Evolutionary conservation across 2,329 filamentous ascomycete species (phyloP), one percentile per base, ranked within the genome.

Genomic region (Cladosporium sp.): DNA sequence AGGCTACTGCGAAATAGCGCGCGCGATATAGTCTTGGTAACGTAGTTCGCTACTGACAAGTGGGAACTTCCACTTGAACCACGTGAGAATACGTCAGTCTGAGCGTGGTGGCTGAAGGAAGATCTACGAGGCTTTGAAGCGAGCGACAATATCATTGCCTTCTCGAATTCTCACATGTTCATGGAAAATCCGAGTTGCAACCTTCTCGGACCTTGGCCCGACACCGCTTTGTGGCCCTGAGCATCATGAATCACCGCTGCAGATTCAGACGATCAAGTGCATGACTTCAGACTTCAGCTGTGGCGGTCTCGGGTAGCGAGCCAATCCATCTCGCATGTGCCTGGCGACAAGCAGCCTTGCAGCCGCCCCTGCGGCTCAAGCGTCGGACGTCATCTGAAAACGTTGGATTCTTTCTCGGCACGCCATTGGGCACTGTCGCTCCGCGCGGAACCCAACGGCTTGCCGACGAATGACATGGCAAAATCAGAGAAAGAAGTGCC

Each of bases 391-490:
- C 60, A 63, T 63, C 18, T 48, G 16, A 63, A 63, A 56, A 32
- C 60, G 60, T 63, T 63, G 60, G 60, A 63, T 56, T 28, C 13
- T 18, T 32, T 63, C 60, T 56, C 48, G 60, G 60, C 60, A 63
- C 49, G 34, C 60, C 49, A 63, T 63, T 63, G 60, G 60, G 13
- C 49, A 56, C 49, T 32, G 25, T 16, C 34, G 8, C 25, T 34
- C 25, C 26, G 60, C 60, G 60, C 49, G 60, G 49, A 56, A 56
- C 32, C 32, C 60, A 62, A 62, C 60, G 60, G 60, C 60, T 56
- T 63, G 25, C 46, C 49, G 60, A 63, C 60, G 60, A 63, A 63
- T 63, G 49, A 63, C 30, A 32, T 43, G n/a, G 60, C 49, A 34
- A 54, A 43, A 48, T 34, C 8, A 46, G 10, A 46, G 39, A 10